Evolutionary conservation across 768 basidiomycete genomes (phyloP), one percentile per base, ranked within the genome.

Genomic region (Boletus fagicola): DNA sequence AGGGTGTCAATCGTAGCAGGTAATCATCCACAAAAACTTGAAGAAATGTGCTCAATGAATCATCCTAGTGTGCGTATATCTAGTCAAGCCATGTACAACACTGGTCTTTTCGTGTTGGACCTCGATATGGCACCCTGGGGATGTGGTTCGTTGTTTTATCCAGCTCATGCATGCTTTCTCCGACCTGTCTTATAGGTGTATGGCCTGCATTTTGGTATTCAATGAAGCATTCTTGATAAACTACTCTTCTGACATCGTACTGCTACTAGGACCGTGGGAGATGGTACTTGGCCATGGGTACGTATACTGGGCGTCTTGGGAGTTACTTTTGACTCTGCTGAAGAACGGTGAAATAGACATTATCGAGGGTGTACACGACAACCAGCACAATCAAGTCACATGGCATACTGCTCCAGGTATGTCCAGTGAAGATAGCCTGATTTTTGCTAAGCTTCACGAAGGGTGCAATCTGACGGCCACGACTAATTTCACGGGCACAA

Each of bases 101-200:
- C 86, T 11, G 93, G 93, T 31, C 76, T 96, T 22, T 92, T 94
- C 67, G 81, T 96, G 57, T 77, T 95, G 26, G 93, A 96, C 68
- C 78, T 92, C 33, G 84, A 87, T 56, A 84, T 81, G 70, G 92
- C 92, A 46, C 93, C 93, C 0, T 92, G 87, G 83, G 94, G 93
- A 53, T 96, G 93, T 73, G 91, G 92, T 84, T 3, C 22, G 63
- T 49, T 31, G 42, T 26, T 33, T 52, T 40, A n/a, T 39, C 49
- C 0, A 28, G 1, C 8, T 55, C 31, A 54, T 40, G 13, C 2
- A 4, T 42, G 33, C 49, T 33, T 20, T 45, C 39, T 24, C 62
- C 49, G 44, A 64, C 54, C 15, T 44, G 31, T 50, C 12, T 42
- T 43, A 15, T 36, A 90, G 88, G 81, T 63, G 83, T 87, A 22